phyloP scores from a whole-genome alignment of 148 eudicot genomes.

The Gaultheria prostrata region DNA sequence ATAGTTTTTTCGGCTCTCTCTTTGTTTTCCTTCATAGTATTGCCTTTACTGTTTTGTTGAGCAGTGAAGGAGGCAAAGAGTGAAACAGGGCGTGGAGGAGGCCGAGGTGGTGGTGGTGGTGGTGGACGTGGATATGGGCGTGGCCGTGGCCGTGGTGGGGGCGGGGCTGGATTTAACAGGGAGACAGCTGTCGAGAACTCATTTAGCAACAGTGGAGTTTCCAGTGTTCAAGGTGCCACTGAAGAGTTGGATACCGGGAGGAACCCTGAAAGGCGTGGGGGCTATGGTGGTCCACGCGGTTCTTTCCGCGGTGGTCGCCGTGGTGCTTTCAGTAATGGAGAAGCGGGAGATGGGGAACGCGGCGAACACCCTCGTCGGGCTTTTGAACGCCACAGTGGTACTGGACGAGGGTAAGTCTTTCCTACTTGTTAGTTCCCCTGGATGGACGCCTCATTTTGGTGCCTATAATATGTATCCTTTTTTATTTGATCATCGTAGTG shows the following conservation, averaged over 20 bases:
- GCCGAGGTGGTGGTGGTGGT: conserved; percentile 52
- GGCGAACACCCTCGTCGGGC: conserved; percentile 60
- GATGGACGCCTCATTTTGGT: neutral
- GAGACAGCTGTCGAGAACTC: conserved; percentile 49
- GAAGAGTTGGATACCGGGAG: conserved; percentile 47
- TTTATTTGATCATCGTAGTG: neutral
- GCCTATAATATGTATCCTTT: neutral
- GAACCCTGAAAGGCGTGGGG: conserved; percentile 51
- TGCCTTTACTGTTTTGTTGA: neutral
- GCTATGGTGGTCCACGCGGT: conserved; percentile 57
- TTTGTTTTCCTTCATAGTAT: conserved; percentile 2
- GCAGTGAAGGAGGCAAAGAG: conserved; percentile 65
- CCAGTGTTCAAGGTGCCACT: conserved; percentile 47
- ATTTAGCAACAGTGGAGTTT: conserved; percentile 31
- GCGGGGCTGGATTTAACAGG: conserved; percentile 60
- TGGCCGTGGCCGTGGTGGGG: conserved; percentile 27
- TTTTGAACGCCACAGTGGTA: conserved; percentile 75
- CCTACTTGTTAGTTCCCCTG: neutral
- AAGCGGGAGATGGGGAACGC: conserved; percentile 61
- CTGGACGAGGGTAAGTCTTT: conserved; percentile 62
- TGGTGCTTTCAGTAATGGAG: conserved; percentile 65
- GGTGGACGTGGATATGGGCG: conserved; percentile 2
- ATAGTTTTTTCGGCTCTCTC: neutral
- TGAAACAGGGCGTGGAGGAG: conserved; percentile 64
- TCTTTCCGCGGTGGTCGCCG: conserved; percentile 71